Percentiles rank a stretch among this genome's conserved stretches.
Conservation (phyloP, 352 stramenopile species). For the Peronosclerospora sorghi region DNA sequence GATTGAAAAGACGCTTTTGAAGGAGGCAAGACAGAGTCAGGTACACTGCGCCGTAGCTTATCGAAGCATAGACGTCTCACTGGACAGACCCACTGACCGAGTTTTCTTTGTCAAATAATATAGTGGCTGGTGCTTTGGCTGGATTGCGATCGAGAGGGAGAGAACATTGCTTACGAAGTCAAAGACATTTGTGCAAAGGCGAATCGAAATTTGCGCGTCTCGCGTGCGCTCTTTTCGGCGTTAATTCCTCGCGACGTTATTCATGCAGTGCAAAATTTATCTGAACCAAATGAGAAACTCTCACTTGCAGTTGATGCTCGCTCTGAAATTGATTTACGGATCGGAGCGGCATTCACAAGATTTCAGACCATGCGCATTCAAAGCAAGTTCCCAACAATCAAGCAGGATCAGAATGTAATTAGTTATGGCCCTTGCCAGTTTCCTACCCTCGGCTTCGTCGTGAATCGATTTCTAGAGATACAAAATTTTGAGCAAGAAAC, state of each 20-base stretch:
- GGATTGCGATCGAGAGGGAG: conserved; percentile 99
- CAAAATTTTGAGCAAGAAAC: conserved; percentile 94
- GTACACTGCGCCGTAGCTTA: conserved; percentile 8
- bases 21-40: conserved; percentile 72
- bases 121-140: conserved; percentile 95
- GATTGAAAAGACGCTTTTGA: conserved; percentile 86
- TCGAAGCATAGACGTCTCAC: background rate
- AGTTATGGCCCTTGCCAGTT: conserved; percentile 99
- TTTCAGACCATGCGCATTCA: conserved; percentile 93
- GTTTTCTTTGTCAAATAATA: background rate
- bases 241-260: conserved; percentile 88
- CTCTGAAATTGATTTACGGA: conserved; percentile 91
- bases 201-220: conserved; percentile 68
- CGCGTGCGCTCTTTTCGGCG: conserved; percentile 88
- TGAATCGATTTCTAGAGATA: conserved; percentile 89
- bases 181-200: conserved; percentile 77
- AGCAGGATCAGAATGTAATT: conserved; percentile 83
- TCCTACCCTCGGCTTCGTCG: conserved; percentile 96
- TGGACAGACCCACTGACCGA: background rate
- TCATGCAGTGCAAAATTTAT: conserved; percentile 77
- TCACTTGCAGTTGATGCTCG: conserved; percentile 83
- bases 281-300: conserved; percentile 65
- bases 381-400: conserved; percentile 56
- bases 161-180: conserved; percentile 98
- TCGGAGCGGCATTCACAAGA: conserved; percentile 90